Base-by-base conservation (phyloP, 2,329 filamentous ascomycete genomes). In the Alternaria gaisen region DNA sequence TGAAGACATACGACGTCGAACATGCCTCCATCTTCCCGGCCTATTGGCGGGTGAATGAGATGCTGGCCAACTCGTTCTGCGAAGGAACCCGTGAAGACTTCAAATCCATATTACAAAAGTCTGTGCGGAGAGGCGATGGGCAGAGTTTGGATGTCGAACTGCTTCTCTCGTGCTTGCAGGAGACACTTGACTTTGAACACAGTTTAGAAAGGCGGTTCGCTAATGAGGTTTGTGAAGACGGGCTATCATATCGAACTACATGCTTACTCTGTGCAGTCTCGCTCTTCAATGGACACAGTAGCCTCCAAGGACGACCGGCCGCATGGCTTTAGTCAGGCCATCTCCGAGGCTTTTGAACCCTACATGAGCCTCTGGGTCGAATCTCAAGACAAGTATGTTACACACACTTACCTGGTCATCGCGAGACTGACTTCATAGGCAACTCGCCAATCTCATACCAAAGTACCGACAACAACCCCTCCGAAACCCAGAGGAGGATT, bases 301-400 rank as follows among this genome's bases (percentile, higher is more conserved):
- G 90, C 88, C 63, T 96, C 92, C 1, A 83, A 87, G 9, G 91
- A 94, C 61, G 91, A 93, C 53, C 89, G 89, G 68, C 83, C 88
- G 0, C 89, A 91, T 20, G 90, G 87, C 56, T 97, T 97, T 77
- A 91, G 92, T 56, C 93, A 97, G 57, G 90, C 92, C 4, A 97
- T 99, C 62, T 98, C 95, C 0, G 93, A 96, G 64, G 95, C 95
- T 0, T 99, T 99, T 73, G 95, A 98, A 80, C 95, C 95, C 1
- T 99, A 98, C 77, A 85, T 99, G 66, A 97, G 93, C 75, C 83
- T 99, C 4, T 99, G 95, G 95, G 93, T 99, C 2, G 94, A 98
- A 61, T 94, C 93, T 10, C 95, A 98, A 79, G 94, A 97, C 79
- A 94, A 89, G 78, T 80, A 77, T 43, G 76, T 72, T 18, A 18